A percentile compares a stretch with the other conserved stretches of the same genome.
Conservation (phyloP, 345 rosid species). For the Salix arbutifolia region DNA sequence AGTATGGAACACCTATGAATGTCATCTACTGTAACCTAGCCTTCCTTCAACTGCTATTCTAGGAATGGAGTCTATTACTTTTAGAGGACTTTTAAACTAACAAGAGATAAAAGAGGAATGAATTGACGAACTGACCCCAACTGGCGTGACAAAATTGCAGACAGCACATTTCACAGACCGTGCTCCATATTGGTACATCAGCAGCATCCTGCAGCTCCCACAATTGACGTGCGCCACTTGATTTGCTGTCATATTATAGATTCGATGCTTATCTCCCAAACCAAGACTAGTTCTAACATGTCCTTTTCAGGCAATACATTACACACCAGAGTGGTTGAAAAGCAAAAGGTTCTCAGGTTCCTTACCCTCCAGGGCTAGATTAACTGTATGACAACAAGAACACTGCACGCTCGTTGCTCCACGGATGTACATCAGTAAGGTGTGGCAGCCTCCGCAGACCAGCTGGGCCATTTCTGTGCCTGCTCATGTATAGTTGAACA, state of each 20-base stretch:
- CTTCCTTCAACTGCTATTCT: background rate
- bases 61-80: background rate
- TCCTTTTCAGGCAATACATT: background rate
- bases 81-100: background rate
- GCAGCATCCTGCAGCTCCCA: conserved; percentile 88
- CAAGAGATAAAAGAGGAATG: background rate
- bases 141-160: conserved; percentile 80
- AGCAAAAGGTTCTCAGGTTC: background rate
- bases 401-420: conserved; percentile 99
- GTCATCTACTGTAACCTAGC: background rate
- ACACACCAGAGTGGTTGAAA: background rate
- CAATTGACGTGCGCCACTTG: conserved; percentile 95
- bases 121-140: conserved; percentile 55
- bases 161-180: conserved; percentile 90
- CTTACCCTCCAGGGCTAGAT: conserved; percentile 82
- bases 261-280: background rate
- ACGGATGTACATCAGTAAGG: conserved; percentile 89
- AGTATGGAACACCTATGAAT: background rate
- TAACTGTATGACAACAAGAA: conserved; percentile 94
- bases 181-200: conserved; percentile 97
- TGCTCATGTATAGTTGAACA: conserved; percentile 19
- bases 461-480: conserved; percentile 98
- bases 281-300: background rate
- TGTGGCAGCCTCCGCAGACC: conserved; percentile 98
- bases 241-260: conserved; percentile 52